phyloP scores from a whole-genome alignment of 164 flowering plant species.

The Buxus sempervirens region DNA sequence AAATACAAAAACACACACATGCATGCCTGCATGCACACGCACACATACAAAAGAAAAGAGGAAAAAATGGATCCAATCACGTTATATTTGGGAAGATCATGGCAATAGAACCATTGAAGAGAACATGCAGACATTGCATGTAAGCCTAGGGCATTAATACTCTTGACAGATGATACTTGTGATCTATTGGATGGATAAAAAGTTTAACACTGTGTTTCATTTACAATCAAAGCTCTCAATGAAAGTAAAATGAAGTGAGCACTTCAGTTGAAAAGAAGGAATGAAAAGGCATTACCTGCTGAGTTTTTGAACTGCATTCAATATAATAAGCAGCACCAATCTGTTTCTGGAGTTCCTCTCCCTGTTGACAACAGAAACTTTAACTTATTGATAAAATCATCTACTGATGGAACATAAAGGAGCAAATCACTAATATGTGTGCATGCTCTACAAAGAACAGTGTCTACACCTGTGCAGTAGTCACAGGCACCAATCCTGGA shows the following conservation, averaged over 20 bases:
- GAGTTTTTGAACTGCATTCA: conserved; percentile 99
- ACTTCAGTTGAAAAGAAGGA: background rate
- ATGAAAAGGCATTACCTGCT: conserved; percentile 54
- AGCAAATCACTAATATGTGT: background rate
- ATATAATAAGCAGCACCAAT: conserved; percentile 86
- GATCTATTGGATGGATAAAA: background rate
- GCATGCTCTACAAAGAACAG: conserved; percentile 1
- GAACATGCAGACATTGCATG: too few relatives aligned
- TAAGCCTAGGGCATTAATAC: background rate
- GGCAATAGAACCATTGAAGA: too few relatives aligned
- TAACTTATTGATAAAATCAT: conserved; percentile 4
- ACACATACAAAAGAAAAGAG: too few relatives aligned
- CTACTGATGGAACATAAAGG: conserved; percentile 1
- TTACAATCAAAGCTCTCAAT: background rate
- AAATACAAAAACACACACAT: too few relatives aligned
- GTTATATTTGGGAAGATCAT: too few relatives aligned
- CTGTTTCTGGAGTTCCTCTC: conserved; percentile 94
- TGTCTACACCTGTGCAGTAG: conserved; percentile 68
- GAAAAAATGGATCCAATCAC: too few relatives aligned
- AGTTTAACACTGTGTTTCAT: background rate
- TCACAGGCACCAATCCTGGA: conserved; percentile 88
- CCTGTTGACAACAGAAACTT: conserved; percentile 41
- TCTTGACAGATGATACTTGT: background rate
- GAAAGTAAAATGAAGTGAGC: background rate
- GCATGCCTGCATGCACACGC: too few relatives aligned